Base-by-base conservation (phyloP, 768 basidiomycete genomes). In the Pleurotus tuoliensis region DNA sequence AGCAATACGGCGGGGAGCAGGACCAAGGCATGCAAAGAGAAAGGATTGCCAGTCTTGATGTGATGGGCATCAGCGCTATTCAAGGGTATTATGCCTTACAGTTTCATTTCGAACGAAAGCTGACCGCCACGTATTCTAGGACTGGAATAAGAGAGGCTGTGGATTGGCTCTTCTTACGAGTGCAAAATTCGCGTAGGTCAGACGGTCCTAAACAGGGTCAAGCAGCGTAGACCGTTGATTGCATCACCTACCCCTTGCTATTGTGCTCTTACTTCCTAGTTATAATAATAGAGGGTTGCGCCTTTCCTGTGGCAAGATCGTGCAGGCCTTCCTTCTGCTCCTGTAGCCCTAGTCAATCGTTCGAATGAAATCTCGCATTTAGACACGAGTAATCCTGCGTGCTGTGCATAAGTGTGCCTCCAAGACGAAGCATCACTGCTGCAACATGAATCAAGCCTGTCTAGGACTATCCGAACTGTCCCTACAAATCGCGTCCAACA, bases 161-260 rank as follows among this genome's bases (percentile, higher is more conserved):
- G 2, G 90, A 97, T 65, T 98, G 95, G 95, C 66, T 98, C 24
- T 96, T 96, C 67, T 84, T 95, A 55, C 82, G 94, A 0, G 94
- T 97, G 4, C 93, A 96, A 71, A 94, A 94, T 62, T 39, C 51
- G 15, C 51, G 51, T 20, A 53, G 51, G 39, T 39, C 39, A 41
- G 51, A 53, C 18, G 51, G 25, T n/a, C 49, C 49, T 38, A 37
- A 34, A 18, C 49, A 51, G 22, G 30, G 24, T 22, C 18, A 20
- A 8, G 22, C 49, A 12, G 11, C 49, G 3, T n/a, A 22, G 30
- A 34, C 30, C 11, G 30, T 34, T 4, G 30, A 11, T 3, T 34
- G 11, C 24, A 25, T 25, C 24, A 25, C 24, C 24, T 5, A 25
- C 5, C 24, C 30, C 11, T 34, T 34, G 9, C 9, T 34, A 9